phyloP scores from a whole-genome alignment of 176 grass and related monocot species.

The Musa acuminata region DNA sequence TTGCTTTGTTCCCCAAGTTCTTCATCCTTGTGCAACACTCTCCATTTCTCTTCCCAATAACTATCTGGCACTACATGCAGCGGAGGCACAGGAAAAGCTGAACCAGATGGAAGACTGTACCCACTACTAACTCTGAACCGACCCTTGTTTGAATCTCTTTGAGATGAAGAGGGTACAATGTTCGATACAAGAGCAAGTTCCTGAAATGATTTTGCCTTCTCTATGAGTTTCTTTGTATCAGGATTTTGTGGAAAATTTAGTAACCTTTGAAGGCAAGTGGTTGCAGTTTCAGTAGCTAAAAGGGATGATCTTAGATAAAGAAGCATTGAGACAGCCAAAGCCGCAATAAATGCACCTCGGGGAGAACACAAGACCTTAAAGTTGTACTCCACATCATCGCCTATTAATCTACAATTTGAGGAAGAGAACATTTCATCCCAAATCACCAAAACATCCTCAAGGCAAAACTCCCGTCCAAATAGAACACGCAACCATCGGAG shows the following conservation, averaged over 20 bases:
- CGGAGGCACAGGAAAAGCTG: constrained; percentile 44
- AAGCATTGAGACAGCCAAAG: constrained; percentile 89
- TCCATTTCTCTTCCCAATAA: constrained; percentile 98
- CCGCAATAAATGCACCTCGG: constrained; percentile 80
- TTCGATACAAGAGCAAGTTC: constrained; percentile 57
- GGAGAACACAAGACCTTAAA: constrained; percentile 73
- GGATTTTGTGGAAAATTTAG: constrained; percentile 76
- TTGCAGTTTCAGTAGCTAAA: constrained; percentile 78
- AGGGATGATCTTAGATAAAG: constrained; percentile 80
- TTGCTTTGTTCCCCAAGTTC: constrained; percentile 27
- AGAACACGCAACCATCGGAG: constrained; percentile 90
- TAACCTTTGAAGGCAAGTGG: constrained; percentile 71
- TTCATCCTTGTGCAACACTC: constrained; percentile 57
- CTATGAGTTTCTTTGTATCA: constrained; percentile 61
- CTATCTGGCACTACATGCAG: constrained; percentile 47
- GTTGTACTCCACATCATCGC: constrained; percentile 38
- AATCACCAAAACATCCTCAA: constrained; percentile 62
- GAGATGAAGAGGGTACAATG: constrained; percentile 23
- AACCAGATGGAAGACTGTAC: constrained; percentile 20
- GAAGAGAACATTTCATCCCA: constrained; percentile 81
- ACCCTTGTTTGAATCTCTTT: constrained; percentile 30
- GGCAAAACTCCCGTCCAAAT: constrained; percentile 86
- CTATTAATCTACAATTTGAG: constrained; percentile 45
- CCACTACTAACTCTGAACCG: constrained; percentile 25
- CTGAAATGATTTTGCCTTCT: constrained; percentile 63